Percentiles rank a stretch among this genome's conserved stretches.
Conservation (phyloP, 2,329 filamentous ascomycete species). For the Pseudogymnoascus sp. region DNA sequence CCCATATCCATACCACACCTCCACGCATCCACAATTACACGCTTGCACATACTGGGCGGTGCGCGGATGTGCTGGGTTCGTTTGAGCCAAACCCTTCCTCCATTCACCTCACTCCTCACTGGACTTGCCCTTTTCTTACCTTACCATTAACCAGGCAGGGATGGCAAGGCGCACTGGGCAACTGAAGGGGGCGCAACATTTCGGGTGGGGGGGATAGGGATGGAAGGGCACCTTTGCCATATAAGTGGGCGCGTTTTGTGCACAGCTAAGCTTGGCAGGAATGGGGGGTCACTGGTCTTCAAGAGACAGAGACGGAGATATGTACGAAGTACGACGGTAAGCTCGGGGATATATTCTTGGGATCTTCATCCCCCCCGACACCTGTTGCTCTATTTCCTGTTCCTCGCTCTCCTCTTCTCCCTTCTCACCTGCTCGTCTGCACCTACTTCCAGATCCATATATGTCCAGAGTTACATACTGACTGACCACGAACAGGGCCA, state of each 20-base stretch:
- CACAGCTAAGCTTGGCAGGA: neutral
- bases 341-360: neutral
- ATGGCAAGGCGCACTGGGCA: neutral
- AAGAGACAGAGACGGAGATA: neutral
- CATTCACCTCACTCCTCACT: neutral
- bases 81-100: neutral
- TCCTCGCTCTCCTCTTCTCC: neutral
- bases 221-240: neutral
- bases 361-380: neutral
- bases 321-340: slow-evolving; percentile 1
- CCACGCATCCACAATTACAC: neutral
- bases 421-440: neutral
- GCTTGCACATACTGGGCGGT: neutral
- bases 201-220: neutral
- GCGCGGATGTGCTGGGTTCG: neutral
- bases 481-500: neutral
- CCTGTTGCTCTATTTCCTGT: neutral
- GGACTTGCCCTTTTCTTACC: neutral
- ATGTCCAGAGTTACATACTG: neutral
- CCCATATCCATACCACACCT: neutral
- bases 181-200: neutral
- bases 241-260: slow-evolving; percentile 2
- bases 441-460: neutral
- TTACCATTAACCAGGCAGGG: neutral
- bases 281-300: neutral